Base-by-base conservation (phyloP, 768 basidiomycete genomes). In the Collybia mongolica region DNA sequence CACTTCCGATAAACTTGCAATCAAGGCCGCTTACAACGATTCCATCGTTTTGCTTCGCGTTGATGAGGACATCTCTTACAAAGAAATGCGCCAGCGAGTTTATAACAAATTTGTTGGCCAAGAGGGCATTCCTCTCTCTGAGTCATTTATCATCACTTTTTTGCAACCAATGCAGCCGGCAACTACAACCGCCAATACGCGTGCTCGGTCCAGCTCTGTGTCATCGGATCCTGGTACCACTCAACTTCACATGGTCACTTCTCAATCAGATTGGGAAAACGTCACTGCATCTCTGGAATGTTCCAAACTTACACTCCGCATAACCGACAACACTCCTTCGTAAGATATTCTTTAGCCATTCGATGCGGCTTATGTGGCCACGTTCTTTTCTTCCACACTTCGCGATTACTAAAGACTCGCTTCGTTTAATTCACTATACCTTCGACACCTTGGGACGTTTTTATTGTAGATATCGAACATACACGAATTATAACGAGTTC, bases 11-110 rank as follows among this genome's bases (percentile, higher is more conserved):
- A 56, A 60, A 20, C 57, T 88, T 41, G 70, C 76, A 1, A 75
- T 90, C 70, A 90, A 90, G 68, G 88, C 81, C 4, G 76, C 75
- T 39, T 78, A 80, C 55, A 76, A 81, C 56, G 76, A 82, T 54
- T 70, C 76, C 22, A 84, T 86, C 53, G 74, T 90, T 58, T 67
- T 86, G 52, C 73, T 90, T 44, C 82, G 84, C 39, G 65, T 77
- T 6, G 65, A 78, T 11, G 73, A 73, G 53, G 66, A 72, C 37
- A 70, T 72, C 51, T 39, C 74, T n/a, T 76, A 83, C 48, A 57
- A 64, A 15, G 81, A 82, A 39, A 58, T 90, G 14, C 83, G 83
- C 51, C 68, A 69, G 45, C 76, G 78, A 42, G 68, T 91, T 20
- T 77, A 78, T 53, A 79, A 84, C 48, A 89, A 88, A 58, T 84